Evolutionary conservation across 805 yeast species (phyloP).

Genomic region (Pichia ethanolica): DNA sequence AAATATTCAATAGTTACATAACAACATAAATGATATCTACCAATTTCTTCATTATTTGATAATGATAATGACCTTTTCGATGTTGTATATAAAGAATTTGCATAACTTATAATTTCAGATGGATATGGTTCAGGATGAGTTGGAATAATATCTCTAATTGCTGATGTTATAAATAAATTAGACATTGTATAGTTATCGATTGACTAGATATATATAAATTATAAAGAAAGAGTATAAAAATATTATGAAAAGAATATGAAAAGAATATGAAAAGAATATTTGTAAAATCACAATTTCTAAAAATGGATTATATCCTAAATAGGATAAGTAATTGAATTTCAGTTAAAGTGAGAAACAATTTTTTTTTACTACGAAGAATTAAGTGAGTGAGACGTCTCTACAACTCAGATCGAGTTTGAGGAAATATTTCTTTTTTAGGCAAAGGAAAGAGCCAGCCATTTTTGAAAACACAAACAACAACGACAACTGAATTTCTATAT

Average conservation of each 20-base stretch:
- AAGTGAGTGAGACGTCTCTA: too few relatives aligned
- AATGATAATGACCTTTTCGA: conserved; percentile 42
- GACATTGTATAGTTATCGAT: conserved; percentile 18
- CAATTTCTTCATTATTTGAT: conserved; percentile 50
- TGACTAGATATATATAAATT: too few relatives aligned
- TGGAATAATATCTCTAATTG: conserved; percentile 45
- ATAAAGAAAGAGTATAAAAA: too few relatives aligned
- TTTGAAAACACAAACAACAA: neutral
- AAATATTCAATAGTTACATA: conserved; percentile 49
- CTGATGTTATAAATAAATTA: conserved; percentile 25
- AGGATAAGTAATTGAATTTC: too few relatives aligned
- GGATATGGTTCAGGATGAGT: conserved; percentile 39
- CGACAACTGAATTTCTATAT: too few relatives aligned
- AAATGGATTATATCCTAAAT: too few relatives aligned
- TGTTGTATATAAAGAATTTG: conserved; percentile 43
- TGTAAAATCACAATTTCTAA: too few relatives aligned
- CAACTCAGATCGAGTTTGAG: too few relatives aligned
- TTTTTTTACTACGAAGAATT: too few relatives aligned
- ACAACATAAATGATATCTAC: conserved; percentile 64
- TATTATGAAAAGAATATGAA: too few relatives aligned
- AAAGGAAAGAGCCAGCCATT: conserved; percentile 6
- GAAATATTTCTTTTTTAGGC: neutral
- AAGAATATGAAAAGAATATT: too few relatives aligned
- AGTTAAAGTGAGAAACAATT: too few relatives aligned
- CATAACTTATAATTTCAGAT: conserved; percentile 30